These are phyloP conservation scores for Cylindrotheca fusiformis DNA, from an alignment of 108 stramenopile species.

Conservation along the genomic window DNA sequence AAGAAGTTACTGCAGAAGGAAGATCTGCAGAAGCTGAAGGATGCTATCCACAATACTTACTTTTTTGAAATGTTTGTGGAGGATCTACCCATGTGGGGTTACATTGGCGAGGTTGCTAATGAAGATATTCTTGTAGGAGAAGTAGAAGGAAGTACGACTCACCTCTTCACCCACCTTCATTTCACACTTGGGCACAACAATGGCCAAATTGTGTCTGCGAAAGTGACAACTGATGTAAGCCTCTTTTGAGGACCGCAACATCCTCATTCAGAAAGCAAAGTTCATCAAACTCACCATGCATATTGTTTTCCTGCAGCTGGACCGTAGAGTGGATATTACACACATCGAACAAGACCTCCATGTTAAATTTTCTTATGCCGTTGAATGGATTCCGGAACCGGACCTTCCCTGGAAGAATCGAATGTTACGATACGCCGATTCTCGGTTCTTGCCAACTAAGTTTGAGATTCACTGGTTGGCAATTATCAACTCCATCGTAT, in stretches of 20 bases:
- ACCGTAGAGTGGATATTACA: slow-evolving; percentile 90
- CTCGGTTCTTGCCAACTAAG: slow-evolving; percentile 68
- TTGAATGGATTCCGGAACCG: slow-evolving; percentile 84
- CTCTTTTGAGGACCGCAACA: slow-evolving; percentile 9
- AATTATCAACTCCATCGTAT: slow-evolving; percentile 97
- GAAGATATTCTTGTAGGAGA: slow-evolving; percentile 83
- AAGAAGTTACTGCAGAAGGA: slow-evolving; percentile 51
- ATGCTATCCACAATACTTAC: slow-evolving; percentile 91
- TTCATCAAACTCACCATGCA: too few species aligned
- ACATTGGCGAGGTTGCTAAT: slow-evolving; percentile 79
- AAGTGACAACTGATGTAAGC: slow-evolving; percentile 80
- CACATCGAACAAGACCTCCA: slow-evolving; percentile 60
- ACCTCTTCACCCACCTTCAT: slow-evolving; percentile 91
- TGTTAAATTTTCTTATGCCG: slow-evolving; percentile 92
- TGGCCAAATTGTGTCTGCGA: slow-evolving; percentile 87
- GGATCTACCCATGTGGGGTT: slow-evolving; percentile 98
- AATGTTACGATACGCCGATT: slow-evolving; percentile 86
- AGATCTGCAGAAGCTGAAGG: slow-evolving; percentile 72
- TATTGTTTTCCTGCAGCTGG: slow-evolving; percentile 33
- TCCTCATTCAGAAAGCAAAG: too few species aligned
- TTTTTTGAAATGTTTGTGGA: slow-evolving; percentile 99
- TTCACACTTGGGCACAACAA: slow-evolving; percentile 89
- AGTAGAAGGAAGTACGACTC: slow-evolving; percentile 63
- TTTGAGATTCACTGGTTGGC: slow-evolving; percentile 98
- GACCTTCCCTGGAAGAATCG: slow-evolving; percentile 79